Base-by-base conservation (phyloP, 2,329 filamentous ascomycete species). In the Bipolaris cookei region DNA sequence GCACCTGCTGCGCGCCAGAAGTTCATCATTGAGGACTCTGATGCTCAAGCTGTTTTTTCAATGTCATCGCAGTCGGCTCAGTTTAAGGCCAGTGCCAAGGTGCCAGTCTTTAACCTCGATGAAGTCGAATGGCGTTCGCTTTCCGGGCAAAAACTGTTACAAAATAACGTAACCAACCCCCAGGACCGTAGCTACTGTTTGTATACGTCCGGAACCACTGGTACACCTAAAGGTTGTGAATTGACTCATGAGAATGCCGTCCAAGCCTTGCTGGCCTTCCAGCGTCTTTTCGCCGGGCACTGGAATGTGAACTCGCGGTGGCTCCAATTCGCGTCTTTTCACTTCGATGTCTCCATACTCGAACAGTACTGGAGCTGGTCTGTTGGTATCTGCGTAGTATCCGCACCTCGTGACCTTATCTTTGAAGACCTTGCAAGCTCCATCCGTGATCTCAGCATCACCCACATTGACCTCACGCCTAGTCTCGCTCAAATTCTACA, bases 341-440 rank as follows among this genome's bases (percentile, higher is more conserved):
- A 97, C 74, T 97, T 97, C 59, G 94, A 97, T 67, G 93, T 97
- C 3, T 95, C 91, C 1, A 90, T 97, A 0, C 82, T 97, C 0
- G 93, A 97, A 71, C 93, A 97, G 69, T 97, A 94, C 73, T 97
- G 92, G 92, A 95, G 89, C 56, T 97, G 93, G 93, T 92, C 89
- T 25, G 90, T 95, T 0, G 92, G 92, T 1, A 92, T 97, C 23
- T 88, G 90, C 3, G 84, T 97, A 0, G 89, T 94, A 1, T 88
- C 90, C 2, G 92, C 91, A 6, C 90, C 91, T 0, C 85, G 91
- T 63, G 92, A 97, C 71, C 72, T 97, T 1, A 88, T 97, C 1
- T 88, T 97, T 32, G 91, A 95, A 66, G 91, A 97, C 66, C 81
- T 97, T 14, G 83, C 89, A 1, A 84, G 84, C 1, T 87, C 88